A percentile compares a stretch with the other conserved stretches of the same genome.
phyloP scores from a whole-genome alignment of 768 basidiomycete genomes.

The Agaricus blazei region DNA sequence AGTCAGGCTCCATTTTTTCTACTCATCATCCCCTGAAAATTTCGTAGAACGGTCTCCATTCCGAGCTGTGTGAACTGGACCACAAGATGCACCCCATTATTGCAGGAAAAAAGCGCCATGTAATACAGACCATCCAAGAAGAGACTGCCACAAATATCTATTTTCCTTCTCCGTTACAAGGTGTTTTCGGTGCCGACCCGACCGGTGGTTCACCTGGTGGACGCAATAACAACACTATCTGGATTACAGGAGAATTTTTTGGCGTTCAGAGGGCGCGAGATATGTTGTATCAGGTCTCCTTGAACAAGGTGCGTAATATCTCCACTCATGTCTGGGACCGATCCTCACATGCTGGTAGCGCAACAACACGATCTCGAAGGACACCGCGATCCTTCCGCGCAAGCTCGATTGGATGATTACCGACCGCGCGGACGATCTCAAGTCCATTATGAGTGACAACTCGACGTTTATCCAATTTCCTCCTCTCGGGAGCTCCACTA shows the following conservation, averaged over 20 bases:
- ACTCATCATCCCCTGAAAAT: slow-evolving; percentile 15
- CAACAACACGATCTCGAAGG: slow-evolving; percentile 84
- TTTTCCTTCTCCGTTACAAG: slow-evolving; percentile 85
- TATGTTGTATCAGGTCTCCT: slow-evolving; percentile 87
- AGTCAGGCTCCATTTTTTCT: slow-evolving; percentile 24
- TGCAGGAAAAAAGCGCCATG: slow-evolving; percentile 81
- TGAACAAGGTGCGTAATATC: slow-evolving; percentile 63
- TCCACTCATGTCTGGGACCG: slow-evolving; percentile 2
- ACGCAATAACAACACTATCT: slow-evolving; percentile 75
- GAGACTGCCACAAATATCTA: slow-evolving; percentile 98
- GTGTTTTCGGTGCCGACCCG: slow-evolving; percentile 67
- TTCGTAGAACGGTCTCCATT: slow-evolving; percentile 79
- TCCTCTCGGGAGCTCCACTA: slow-evolving; percentile 86
- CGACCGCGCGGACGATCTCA: slow-evolving; percentile 93
- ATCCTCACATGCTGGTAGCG: slow-evolving; percentile 42
- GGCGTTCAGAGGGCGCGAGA: slow-evolving; percentile 92
- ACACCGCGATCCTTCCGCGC: slow-evolving; percentile 90
- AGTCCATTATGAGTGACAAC: slow-evolving; percentile 91
- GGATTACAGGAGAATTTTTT: slow-evolving; percentile 98
- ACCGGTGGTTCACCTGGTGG: slow-evolving; percentile 35
- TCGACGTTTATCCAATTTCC: slow-evolving; percentile 95
- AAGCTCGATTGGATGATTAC: slow-evolving; percentile 99
- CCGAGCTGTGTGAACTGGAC: slow-evolving; percentile 90
- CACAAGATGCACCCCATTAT: slow-evolving; percentile 91
- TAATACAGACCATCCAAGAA: slow-evolving; percentile 90